Percentiles rank a stretch among this genome's conserved stretches.
phyloP scores from a whole-genome alignment of 1,284 basidiomycete species.

The Moesziomyces sp. region DNA sequence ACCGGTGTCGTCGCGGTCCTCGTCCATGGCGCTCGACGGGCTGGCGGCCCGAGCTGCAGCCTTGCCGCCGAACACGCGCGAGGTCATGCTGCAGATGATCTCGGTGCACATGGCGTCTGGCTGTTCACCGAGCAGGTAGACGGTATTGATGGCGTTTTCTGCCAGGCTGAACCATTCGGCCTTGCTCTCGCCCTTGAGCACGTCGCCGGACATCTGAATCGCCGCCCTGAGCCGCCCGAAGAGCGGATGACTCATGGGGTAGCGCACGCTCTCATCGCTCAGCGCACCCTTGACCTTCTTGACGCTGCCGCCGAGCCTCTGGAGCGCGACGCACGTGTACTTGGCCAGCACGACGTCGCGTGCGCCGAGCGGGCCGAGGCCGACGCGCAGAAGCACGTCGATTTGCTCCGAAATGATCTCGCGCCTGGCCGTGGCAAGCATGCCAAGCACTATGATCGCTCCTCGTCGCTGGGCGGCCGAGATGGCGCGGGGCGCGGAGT shows the following conservation, averaged over 20 bases:
- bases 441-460: slow-evolving; percentile 92
- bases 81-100: slow-evolving; percentile 83
- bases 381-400: slow-evolving; percentile 85
- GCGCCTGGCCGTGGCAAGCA: slow-evolving; percentile 88
- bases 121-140: slow-evolving; percentile 92
- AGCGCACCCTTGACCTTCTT: slow-evolving; percentile 93
- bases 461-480: slow-evolving; percentile 87
- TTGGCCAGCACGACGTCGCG: slow-evolving; percentile 85
- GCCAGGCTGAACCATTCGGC: slow-evolving; percentile 82
- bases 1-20: slow-evolving; percentile 25
- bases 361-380: slow-evolving; percentile 81
- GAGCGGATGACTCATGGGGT: slow-evolving; percentile 87
- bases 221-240: slow-evolving; percentile 84
- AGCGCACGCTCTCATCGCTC: slow-evolving; percentile 83
- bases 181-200: slow-evolving; percentile 37
- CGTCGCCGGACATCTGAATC: slow-evolving; percentile 39
- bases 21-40: not conserved
- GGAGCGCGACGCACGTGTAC: slow-evolving; percentile 92
- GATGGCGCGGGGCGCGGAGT: slow-evolving; percentile 69
- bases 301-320: slow-evolving; percentile 89
- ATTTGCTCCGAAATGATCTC: slow-evolving; percentile 87
- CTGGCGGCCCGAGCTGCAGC: not conserved
- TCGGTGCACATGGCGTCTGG: slow-evolving; percentile 86
- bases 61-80: slow-evolving; percentile 75
- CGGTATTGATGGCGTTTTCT: slow-evolving; percentile 95